phyloP scores from a whole-genome alignment of 2,329 filamentous ascomycete genomes.

The Fusarium sp. region DNA sequence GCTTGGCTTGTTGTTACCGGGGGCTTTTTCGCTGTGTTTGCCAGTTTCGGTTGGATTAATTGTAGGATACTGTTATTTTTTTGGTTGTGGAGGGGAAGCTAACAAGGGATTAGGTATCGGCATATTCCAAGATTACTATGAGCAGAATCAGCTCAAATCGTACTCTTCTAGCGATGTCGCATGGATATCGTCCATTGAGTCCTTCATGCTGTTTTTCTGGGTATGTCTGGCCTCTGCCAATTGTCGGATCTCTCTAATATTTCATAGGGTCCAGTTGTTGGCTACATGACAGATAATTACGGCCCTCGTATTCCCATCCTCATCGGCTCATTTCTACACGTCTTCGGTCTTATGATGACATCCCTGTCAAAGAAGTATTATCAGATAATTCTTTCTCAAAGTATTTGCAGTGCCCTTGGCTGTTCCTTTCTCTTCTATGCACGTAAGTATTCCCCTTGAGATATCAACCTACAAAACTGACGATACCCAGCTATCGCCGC shows the following conservation, averaged over 20 bases:
- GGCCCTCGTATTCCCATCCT: constrained; percentile 67
- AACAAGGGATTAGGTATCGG: background rate
- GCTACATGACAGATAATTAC: constrained; percentile 68
- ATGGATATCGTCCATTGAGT: constrained; percentile 9
- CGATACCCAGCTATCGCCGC: background rate
- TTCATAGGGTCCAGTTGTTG: constrained; percentile 63
- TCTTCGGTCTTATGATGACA: constrained; percentile 71
- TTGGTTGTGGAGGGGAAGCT: background rate
- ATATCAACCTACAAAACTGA: background rate
- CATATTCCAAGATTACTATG: constrained; percentile 12
- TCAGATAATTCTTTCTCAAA: constrained; percentile 53
- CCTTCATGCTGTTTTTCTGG: constrained; percentile 20
- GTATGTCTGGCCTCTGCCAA: rapidly evolving
- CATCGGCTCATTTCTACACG: constrained; percentile 61
- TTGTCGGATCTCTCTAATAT: rapidly evolving
- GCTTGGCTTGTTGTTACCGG: constrained; percentile 3
- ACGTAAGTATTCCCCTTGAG: background rate
- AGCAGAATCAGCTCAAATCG: background rate
- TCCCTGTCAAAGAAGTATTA: constrained; percentile 54
- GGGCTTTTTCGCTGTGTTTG: constrained; percentile 1
- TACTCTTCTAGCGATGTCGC: constrained; percentile 5
- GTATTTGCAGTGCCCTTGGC: constrained; percentile 48
- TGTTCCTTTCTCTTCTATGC: constrained; percentile 27
- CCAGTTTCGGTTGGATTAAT: constrained; percentile 15
- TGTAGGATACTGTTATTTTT: rapidly evolving